A percentile compares a stretch with the other conserved stretches of the same genome.
These are phyloP conservation scores for Saturnispora zaruensis DNA, from an alignment of 805 yeast species.

Conservation along the genomic window DNA sequence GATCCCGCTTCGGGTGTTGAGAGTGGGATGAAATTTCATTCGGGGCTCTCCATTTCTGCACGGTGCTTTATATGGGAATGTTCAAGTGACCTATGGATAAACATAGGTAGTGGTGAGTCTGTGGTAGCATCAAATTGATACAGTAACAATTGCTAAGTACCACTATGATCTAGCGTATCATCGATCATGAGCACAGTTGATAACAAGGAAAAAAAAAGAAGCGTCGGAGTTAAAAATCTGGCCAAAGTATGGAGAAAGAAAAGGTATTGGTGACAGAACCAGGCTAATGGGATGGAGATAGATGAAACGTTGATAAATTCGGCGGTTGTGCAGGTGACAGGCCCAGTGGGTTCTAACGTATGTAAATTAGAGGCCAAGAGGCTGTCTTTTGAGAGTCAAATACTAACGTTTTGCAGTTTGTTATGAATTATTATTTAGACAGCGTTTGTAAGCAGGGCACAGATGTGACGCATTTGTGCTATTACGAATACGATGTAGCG, in stretches of 20 bases:
- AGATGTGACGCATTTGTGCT: not conserved
- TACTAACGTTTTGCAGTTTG: slow-evolving; percentile 11
- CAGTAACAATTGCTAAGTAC: too few species aligned
- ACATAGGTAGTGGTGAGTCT: too few species aligned
- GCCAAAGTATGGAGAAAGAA: not conserved
- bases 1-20: not conserved
- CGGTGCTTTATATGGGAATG: not conserved
- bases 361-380: not conserved
- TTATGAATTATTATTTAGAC: slow-evolving; percentile 15
- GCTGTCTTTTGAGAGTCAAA: not conserved
- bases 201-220: not conserved
- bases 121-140: too few species aligned
- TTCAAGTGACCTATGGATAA: not conserved
- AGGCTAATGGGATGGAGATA: not conserved
- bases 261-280: not conserved
- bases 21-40: not conserved
- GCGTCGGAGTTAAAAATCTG: not conserved
- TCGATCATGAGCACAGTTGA: not conserved
- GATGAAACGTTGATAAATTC: not conserved
- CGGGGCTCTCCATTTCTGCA: not conserved
- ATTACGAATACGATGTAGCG: not conserved
- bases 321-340: not conserved
- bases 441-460: not conserved
- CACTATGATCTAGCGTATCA: too few species aligned
- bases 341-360: not conserved